Conservation (phyloP, 2,329 filamentous ascomycete species). For the Aspergillus nomiae region DNA sequence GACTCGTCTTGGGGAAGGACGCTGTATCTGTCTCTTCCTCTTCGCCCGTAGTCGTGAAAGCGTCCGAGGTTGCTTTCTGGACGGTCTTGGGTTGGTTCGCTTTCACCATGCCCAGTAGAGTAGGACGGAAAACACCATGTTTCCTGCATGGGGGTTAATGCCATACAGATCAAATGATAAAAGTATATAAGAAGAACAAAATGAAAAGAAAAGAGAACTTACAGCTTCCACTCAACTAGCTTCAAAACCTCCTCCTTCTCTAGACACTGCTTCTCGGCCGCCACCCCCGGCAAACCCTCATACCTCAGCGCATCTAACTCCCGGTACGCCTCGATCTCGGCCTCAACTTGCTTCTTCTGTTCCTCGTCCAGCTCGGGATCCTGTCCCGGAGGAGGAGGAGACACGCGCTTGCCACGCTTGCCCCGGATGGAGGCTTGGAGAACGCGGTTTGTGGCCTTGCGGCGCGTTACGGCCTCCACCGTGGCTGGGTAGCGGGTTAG, state of each 20-base stretch:
- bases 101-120: slow-evolving; percentile 43
- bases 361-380: neutral
- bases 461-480: slow-evolving; percentile 25
- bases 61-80: slow-evolving; percentile 28
- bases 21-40: neutral
- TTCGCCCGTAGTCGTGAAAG: slow-evolving; percentile 22
- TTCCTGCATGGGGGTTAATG: slow-evolving; percentile 27
- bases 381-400: neutral
- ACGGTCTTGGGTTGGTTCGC: slow-evolving; percentile 34
- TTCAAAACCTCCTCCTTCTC: slow-evolving; percentile 38
- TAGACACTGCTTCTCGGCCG: slow-evolving; percentile 28
- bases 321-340: slow-evolving; percentile 28
- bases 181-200: neutral
- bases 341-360: slow-evolving; percentile 14
- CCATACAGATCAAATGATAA: slow-evolving; percentile 18
- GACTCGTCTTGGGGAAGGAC: slow-evolving; percentile 31
- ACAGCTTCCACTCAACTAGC: slow-evolving; percentile 50
- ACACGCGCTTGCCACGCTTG: neutral
- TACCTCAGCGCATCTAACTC: slow-evolving; percentile 44
- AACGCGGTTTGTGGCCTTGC: slow-evolving; percentile 18
- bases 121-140: slow-evolving; percentile 43
- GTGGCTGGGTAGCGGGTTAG: slow-evolving; percentile 31
- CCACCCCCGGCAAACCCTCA: slow-evolving; percentile 29
- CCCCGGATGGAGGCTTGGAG: neutral
- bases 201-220: slow-evolving; percentile 18